phyloP scores from a whole-genome alignment of 78 protist genomes.

The Guillardia theta region DNA sequence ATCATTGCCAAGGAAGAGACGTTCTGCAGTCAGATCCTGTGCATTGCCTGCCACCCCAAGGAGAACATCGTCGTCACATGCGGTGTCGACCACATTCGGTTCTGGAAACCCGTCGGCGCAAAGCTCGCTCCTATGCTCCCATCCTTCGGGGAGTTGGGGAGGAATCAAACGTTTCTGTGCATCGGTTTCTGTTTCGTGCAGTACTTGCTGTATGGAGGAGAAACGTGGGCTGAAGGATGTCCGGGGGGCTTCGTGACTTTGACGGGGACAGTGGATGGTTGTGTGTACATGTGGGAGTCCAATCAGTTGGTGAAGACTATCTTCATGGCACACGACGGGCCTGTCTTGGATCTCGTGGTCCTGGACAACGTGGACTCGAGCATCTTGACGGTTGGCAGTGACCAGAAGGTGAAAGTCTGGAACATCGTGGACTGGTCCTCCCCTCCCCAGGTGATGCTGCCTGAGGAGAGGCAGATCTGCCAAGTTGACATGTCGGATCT shows the following conservation, averaged over 20 bases:
- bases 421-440: neutral
- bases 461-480: neutral
- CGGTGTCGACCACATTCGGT: neutral
- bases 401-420: neutral
- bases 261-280: neutral
- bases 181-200: neutral
- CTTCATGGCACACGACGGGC: neutral
- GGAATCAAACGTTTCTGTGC: slow-evolving; percentile 11
- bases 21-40: neutral
- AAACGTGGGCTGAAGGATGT: neutral
- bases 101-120: neutral
- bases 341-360: neutral
- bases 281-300: neutral
- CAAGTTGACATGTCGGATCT: neutral
- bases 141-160: neutral
- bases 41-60: neutral
- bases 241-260: neutral
- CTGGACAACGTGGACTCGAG: neutral
- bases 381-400: neutral
- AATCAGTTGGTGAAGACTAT: neutral
- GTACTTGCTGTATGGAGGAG: neutral
- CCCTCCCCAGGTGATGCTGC: neutral
- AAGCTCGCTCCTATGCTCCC: neutral
- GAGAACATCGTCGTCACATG: neutral
- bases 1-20: neutral